Evolutionary conservation across 805 yeast species (phyloP), one percentile per base, ranked within the genome.

Genomic region (Candida ortonii): DNA sequence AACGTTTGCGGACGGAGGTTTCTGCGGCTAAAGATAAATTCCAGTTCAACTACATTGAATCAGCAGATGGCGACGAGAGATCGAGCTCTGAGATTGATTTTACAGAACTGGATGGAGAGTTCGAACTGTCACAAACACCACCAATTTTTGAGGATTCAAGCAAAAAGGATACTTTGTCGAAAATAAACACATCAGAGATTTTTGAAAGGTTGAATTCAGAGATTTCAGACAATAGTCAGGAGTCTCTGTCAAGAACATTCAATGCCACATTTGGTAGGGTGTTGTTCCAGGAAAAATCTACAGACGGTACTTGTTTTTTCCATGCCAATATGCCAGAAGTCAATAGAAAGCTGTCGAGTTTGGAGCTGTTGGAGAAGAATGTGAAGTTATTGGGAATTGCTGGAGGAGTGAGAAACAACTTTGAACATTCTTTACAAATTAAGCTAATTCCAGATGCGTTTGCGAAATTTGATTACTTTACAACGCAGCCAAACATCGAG

Each of bases 391-490:
- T 59, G 44, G 63, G 62, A 7, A 36, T 41, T 1, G 53, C 50
- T 4, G 62, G 63, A 27, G 61, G 61, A 30, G 48, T 59, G 17
- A 44, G 43, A 31, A 52, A 52, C 22, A 33, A 52, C 25, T 61
- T 57, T 22, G 53, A 46, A 13, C 45, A 49, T 21, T 49, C 53
- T 14, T 27, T 59, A 12, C 55, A 57, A 18, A 37, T 62, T 19
- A 57, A 54, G 30, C 39, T 62, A 26, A 39, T 55, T 12, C 65
- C 67, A 1, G 59, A 62, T 43, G 59, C 55, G 4, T 58, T 47
- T 30, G 35, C 37, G 14, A 35, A 45, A n/a, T 37, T 49, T 19
- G 43, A 44, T 3, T 41, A 50, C 24, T 49, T 53, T 14, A 34
- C 47, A 12, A 33, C 36, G 3, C 45, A 47, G 22, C 65, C 65